A percentile compares a stretch with the other conserved stretches of the same genome.
Conservation (phyloP, 2,329 filamentous ascomycete genomes). For the Tolypocladium capitatum region DNA sequence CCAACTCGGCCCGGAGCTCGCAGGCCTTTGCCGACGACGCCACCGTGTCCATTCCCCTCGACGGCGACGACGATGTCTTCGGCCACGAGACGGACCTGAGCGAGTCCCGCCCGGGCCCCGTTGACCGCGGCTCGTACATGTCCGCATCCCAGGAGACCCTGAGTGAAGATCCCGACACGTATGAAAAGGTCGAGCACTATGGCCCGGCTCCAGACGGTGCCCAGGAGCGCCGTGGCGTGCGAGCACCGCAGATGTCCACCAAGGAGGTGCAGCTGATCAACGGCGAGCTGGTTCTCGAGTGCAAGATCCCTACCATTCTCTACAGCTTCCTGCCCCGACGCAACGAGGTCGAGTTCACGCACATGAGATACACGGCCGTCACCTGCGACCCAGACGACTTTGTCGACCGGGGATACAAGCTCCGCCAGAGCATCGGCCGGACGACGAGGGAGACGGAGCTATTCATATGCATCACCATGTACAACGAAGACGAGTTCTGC, state of each 20-base stretch:
- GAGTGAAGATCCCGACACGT: conserved; percentile 28
- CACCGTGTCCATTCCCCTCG: conserved; percentile 59
- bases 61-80: conserved; percentile 60
- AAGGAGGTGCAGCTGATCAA: conserved; percentile 96
- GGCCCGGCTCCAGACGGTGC: conserved; percentile 77
- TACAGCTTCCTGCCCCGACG: conserved; percentile 91
- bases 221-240: conserved; percentile 76
- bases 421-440: conserved; percentile 78
- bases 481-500: conserved; percentile 94
- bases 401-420: conserved; percentile 73
- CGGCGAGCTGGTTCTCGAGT: conserved; percentile 92
- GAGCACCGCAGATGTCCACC: conserved; percentile 75
- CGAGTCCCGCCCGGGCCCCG: conserved; percentile 36
- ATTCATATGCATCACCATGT: conserved; percentile 97
- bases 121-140: conserved; percentile 42
- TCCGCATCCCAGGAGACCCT: conserved; percentile 40
- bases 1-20: conserved; percentile 36
- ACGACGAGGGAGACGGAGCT: conserved; percentile 84
- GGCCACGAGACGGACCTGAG: conserved; percentile 44
- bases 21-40: conserved; percentile 50
- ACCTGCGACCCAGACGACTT: conserved; percentile 96
- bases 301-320: conserved; percentile 96
- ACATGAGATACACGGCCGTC: conserved; percentile 98
- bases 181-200: conserved; percentile 62
- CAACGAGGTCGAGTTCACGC: conserved; percentile 91